Base-by-base conservation (phyloP, 331 rosid species). In the Quercus tomentella region DNA sequence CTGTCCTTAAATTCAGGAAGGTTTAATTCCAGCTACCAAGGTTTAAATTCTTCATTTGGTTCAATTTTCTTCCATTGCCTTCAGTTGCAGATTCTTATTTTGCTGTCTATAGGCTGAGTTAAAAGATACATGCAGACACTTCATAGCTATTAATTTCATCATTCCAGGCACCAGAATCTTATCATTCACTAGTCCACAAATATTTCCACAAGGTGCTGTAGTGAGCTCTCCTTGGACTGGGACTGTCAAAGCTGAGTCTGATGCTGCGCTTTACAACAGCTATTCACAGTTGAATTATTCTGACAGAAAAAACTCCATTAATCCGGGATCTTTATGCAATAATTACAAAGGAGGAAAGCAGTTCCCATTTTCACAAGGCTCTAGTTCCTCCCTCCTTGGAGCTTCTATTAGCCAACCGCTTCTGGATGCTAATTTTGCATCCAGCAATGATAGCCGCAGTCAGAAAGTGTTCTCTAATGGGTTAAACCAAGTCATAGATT, bases 161-260 rank as follows among this genome's bases (percentile, higher is more conserved):
- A 15, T 67, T 49, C 28, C 76, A 88, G 92, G 88, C 70, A 21
- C 86, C 5, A 76, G 81, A 73, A 73, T 81, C 75, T 77, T 82
- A 35, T 77, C 84, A 51, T 84, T 89, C 51, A 76, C 69, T 56
- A 71, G 58, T 70, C 79, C 83, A 4, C 86, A 76, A 68, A n/a
- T 80, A n/a, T 74, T 75, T 23, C 73, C 87, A 16, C 25, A 75
- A 68, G 66, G 33, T 49, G 28, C 74, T 81, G 77, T 35, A 54
- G 72, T 71, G 85, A 84, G 76, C 77, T 76, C 86, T 62, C 15
- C 83, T 31, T 70, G 83, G 87, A 68, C 56, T 5, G 84, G 77
- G 15, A 57, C 49, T 26, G 54, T 79, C 37, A 80, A 85, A 49
- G 49, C 81, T 3, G 87, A 83, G 76, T 61, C 26, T 35, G 72